phyloP scores from a whole-genome alignment of 805 yeast species.

The Suhomyces vadensis region DNA sequence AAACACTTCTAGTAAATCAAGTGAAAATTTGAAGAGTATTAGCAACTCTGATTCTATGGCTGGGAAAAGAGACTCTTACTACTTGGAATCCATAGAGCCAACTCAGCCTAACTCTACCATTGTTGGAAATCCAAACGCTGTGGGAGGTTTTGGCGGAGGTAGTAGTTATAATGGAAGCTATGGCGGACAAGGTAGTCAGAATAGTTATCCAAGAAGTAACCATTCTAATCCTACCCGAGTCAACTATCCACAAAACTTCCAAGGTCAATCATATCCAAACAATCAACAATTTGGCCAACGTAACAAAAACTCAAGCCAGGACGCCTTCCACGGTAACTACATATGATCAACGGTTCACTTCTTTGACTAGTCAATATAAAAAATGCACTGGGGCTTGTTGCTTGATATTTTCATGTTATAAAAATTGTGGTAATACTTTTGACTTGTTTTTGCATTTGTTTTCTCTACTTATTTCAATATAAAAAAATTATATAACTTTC shows the following conservation, averaged over 20 bases:
- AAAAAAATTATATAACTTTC: neutral
- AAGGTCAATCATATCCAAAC: neutral
- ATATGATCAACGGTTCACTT: constrained; percentile 4
- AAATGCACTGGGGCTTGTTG: neutral
- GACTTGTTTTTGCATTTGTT: constrained; percentile 1
- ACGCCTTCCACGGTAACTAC: constrained; percentile 8
- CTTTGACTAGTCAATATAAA: neutral
- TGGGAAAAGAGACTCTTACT: constrained; percentile 29
- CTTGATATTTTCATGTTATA: neutral
- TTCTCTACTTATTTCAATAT: neutral
- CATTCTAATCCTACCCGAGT: neutral
- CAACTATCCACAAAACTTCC: constrained; percentile 1
- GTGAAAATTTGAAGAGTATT: constrained; percentile 5
- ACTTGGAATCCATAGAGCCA: constrained; percentile 34
- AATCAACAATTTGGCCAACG: no score
- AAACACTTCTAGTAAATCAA: constrained; percentile 3
- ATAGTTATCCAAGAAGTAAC: neutral
- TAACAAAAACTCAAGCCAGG: neutral
- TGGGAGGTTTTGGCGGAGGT: constrained; percentile 19
- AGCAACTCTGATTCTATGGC: neutral
- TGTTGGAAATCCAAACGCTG: constrained; percentile 40
- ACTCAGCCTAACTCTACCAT: constrained; percentile 47
- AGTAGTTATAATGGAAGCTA: constrained; percentile 6
- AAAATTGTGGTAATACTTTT: no score
- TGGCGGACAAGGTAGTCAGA: neutral